Conservation (phyloP, 2,329 filamentous ascomycete species). For the Aotearoamyces nothofagi region DNA sequence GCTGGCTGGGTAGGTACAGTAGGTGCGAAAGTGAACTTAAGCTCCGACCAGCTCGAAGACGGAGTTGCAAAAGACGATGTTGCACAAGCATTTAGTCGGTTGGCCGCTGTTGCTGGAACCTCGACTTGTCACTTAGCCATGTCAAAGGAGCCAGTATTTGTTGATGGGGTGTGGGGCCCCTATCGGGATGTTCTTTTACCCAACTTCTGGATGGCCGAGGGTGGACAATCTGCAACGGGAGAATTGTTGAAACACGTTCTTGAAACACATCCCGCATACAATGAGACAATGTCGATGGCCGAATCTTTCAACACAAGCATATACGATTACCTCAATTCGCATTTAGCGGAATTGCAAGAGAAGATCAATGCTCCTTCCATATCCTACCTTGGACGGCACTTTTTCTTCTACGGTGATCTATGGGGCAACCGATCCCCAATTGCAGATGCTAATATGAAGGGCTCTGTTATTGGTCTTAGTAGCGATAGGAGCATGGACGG, state of each 20-base stretch:
- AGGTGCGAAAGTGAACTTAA: conserved; percentile 81
- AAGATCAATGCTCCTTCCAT: conserved; percentile 58
- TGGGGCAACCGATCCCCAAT: conserved; percentile 95
- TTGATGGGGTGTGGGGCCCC: conserved; percentile 90
- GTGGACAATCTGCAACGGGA: conserved; percentile 90
- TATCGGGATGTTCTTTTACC: conserved; percentile 90
- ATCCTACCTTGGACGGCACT: conserved; percentile 76
- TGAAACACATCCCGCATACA: conserved; percentile 85
- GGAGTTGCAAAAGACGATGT: conserved; percentile 65
- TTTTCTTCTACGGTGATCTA: conserved; percentile 97
- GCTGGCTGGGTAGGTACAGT: conserved; percentile 98
- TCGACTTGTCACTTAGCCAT: conserved; percentile 96
- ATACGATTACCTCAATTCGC: conserved; percentile 87
- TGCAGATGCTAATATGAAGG: conserved; percentile 86
- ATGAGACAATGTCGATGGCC: conserved; percentile 63
- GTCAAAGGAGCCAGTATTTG: conserved; percentile 85
- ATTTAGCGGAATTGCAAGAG: conserved; percentile 62
- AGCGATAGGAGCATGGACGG: conserved; percentile 78
- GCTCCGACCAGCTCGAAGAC: conserved; percentile 49
- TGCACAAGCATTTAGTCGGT: conserved; percentile 80
- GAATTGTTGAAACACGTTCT: conserved; percentile 89
- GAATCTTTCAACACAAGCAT: conserved; percentile 76
- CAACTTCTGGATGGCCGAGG: conserved; percentile 92
- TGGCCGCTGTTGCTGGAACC: conserved; percentile 89
- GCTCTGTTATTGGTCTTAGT: conserved; percentile 72